phyloP scores from a whole-genome alignment of 2,329 filamentous ascomycete genomes.

The Botrytis pseudocinerea region DNA sequence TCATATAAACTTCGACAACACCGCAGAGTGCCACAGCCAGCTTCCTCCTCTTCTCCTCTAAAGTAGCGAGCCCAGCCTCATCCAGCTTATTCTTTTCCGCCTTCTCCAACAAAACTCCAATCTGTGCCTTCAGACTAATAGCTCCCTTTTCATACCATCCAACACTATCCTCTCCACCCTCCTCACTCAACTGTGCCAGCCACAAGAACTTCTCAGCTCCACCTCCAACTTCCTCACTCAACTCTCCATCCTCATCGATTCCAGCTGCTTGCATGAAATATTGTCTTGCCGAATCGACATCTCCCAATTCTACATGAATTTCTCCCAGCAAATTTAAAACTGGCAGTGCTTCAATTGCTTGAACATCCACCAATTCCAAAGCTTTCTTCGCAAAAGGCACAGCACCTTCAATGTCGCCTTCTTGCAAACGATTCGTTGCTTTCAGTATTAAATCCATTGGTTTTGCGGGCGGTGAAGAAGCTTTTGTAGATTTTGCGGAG shows the following conservation, averaged over 20 bases:
- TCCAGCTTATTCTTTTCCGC: constrained; percentile 51
- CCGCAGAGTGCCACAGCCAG: constrained; percentile 90
- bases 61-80: constrained; percentile 43
- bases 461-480: constrained; percentile 32
- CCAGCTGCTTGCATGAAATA: constrained; percentile 73
- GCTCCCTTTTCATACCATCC: constrained; percentile 71
- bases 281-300: constrained; percentile 70
- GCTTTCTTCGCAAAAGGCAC: constrained; percentile 38
- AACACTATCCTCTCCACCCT: constrained; percentile 66
- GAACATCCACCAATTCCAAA: constrained; percentile 31
- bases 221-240: constrained; percentile 71
- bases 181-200: constrained; percentile 83
- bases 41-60: constrained; percentile 75
- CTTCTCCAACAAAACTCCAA: constrained; percentile 60
- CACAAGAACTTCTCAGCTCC: constrained; percentile 94
- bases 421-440: constrained; percentile 38
- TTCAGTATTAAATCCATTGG: constrained; percentile 35
- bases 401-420: constrained; percentile 39
- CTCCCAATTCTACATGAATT: constrained; percentile 51
- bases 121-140: constrained; percentile 68
- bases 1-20: constrained; percentile 98
- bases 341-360: constrained; percentile 37
- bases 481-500: constrained; percentile 33
- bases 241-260: constrained; percentile 73
- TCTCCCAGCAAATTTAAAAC: constrained; percentile 41